A percentile compares a stretch with the other conserved stretches of the same genome.
phyloP scores from a whole-genome alignment of 139 green algal genomes.

The Pleodorina starrii region DNA sequence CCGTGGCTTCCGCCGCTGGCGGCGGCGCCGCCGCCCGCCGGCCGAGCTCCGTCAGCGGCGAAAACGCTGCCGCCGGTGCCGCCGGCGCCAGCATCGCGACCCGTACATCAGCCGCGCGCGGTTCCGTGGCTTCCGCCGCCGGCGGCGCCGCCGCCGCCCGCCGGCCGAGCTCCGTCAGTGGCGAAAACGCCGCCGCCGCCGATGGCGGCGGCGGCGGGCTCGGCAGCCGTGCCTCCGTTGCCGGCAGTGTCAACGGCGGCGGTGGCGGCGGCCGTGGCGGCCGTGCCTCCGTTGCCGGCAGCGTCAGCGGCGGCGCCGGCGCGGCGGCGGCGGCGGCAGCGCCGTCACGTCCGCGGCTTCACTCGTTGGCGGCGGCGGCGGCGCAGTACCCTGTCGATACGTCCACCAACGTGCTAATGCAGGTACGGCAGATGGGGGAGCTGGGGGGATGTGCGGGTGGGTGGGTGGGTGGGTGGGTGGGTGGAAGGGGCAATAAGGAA shows the following conservation, averaged over 20 bases:
- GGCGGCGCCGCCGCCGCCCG: not conserved
- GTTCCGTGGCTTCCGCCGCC: not conserved
- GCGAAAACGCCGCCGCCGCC: not conserved
- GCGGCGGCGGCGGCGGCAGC: not conserved
- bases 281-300: not conserved
- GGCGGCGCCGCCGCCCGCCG: not conserved
- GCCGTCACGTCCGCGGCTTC: not conserved
- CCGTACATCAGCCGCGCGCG: not conserved
- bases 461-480: no score
- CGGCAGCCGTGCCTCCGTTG: no score
- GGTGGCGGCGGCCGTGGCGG: not conserved
- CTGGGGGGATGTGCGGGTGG: no score
- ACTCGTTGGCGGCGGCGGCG: not conserved
- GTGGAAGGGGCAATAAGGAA: no score
- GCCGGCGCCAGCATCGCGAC: not conserved
- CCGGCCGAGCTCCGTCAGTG: not conserved
- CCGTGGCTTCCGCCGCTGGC: no score
- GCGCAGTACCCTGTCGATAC: not conserved
- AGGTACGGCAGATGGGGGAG: not conserved
- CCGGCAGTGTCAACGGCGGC: not conserved
- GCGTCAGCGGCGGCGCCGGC: not conserved
- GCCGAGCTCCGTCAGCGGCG: not conserved
- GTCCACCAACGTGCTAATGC: conserved; percentile 6
- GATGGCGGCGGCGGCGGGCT: not conserved
- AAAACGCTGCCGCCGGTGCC: not conserved